These are phyloP conservation scores for Neurospora discreta DNA, from an alignment of 495 filamentous ascomycete species.

Conservation along the genomic window DNA sequence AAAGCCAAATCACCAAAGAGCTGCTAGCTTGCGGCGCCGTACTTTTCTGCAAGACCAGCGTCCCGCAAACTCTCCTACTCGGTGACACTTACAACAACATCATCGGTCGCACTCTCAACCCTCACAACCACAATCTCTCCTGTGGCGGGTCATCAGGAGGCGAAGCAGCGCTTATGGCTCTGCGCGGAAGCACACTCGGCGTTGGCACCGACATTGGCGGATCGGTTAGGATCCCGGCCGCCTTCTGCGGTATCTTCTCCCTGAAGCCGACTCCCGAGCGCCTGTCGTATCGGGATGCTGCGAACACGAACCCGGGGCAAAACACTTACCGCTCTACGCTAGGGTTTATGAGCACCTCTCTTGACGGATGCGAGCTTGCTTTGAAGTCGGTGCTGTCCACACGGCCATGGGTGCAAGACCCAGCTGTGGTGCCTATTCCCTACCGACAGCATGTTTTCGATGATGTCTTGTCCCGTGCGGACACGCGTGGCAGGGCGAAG, in stretches of 20 bases:
- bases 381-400: constrained; percentile 18
- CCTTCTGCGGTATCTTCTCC: constrained; percentile 46
- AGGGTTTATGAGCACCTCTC: constrained; percentile 15
- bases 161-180: constrained; percentile 40
- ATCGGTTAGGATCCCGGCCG: constrained; percentile 48
- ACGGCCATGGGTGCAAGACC: constrained; percentile 19
- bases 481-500: background rate
- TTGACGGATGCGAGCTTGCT: constrained; percentile 23
- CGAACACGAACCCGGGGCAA: constrained; percentile 26
- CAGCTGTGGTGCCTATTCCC: constrained; percentile 21
- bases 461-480: constrained; percentile 5
- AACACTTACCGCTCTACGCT: constrained; percentile 21
- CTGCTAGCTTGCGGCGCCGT: constrained; percentile 38
- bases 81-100: constrained; percentile 51
- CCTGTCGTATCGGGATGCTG: constrained; percentile 34
- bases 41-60: constrained; percentile 53
- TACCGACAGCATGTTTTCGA: constrained; percentile 13
- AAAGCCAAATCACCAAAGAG: constrained; percentile 34
- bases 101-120: constrained; percentile 56
- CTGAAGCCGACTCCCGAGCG: constrained; percentile 49
- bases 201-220: constrained; percentile 64
- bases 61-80: constrained; percentile 45
- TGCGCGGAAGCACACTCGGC: constrained; percentile 32
- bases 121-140: constrained; percentile 43
- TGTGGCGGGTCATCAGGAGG: constrained; percentile 54